Base-by-base conservation (phyloP, 106 monocot genomes). In the Agapanthus africanus region DNA sequence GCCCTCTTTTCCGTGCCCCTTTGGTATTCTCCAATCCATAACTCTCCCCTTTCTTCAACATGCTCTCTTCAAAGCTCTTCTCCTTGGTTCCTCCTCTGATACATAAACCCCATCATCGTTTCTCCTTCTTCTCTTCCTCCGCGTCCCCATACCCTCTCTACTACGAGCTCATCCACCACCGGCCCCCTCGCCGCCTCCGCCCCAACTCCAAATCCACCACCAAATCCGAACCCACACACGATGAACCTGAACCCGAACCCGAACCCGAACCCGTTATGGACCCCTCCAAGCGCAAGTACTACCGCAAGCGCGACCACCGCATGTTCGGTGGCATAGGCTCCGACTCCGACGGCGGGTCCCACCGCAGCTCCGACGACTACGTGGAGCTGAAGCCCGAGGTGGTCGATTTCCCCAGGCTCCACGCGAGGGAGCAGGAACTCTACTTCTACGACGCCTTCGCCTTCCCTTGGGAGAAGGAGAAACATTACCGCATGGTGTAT, bases 391-490 rank as follows among this genome's bases (percentile, higher is more conserved):
- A 79, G 75, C 97, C 97, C 32, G 87, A 99, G 68, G 75, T 99
- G 21, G 80, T 99, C 16, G 97, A 99, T 11, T 90, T 99, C 71
- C 92, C 84, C 7, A 72, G 87, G 25, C 85, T 99, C 50, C 97
- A 99, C 71, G 81, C 84, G 9, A 75, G 97, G 18, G 97, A 99
- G 79, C 82, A 99, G 84, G 97, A 92, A 74, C 76, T 99, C 37
- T 93, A 92, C 76, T 99, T 99, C 81, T 70, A 99, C 69, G 97
- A 99, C 75, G 85, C 92, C 15, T 92, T 99, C 69, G 97, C 97
- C 28, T 82, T 85, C 31, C 97, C 97, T 11, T 97, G 97, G 97
- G 97, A 99, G 87, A 99, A 99, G 82, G 84, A 93, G 16, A 92
- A 87, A 77, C 97, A 99, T 70, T 99, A 99, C 63, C 65, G 84